Conservation (phyloP, 2,329 filamentous ascomycete species). For the Albifimbria verrucaria region DNA sequence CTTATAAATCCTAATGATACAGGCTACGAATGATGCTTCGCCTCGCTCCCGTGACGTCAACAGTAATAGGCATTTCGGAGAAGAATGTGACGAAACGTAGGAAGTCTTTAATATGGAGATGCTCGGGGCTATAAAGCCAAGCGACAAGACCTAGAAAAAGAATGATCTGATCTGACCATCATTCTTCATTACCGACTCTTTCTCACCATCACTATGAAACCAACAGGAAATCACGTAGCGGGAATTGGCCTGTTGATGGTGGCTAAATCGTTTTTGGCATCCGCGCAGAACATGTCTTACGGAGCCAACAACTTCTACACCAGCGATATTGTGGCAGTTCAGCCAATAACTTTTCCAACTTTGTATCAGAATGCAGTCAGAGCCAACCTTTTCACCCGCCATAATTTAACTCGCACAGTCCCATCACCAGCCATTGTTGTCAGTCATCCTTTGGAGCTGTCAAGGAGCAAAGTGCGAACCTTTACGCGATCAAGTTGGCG, state of each 20-base stretch:
- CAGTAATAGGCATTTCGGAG: no score
- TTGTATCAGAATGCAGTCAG: neutral
- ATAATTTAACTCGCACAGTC: conserved; percentile 4
- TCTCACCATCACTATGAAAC: neutral
- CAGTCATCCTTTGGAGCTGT: conserved; percentile 24
- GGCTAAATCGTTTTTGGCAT: neutral
- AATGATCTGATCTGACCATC: neutral
- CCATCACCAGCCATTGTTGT: conserved; percentile 20
- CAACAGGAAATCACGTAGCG: neutral
- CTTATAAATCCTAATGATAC: no score
- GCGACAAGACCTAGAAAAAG: no score
- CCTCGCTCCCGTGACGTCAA: no score
- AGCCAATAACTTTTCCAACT: neutral
- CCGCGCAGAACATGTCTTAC: neutral
- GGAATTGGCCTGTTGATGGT: neutral
- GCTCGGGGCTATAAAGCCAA: no score
- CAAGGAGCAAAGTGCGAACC: conserved; percentile 26
- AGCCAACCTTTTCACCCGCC: conserved; percentile 9
- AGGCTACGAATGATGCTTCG: no score
- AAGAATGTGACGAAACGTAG: no score
- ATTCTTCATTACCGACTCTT: neutral
- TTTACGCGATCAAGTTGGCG: conserved; percentile 23
- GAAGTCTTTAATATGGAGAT: no score
- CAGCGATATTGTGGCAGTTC: neutral
- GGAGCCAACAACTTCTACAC: conserved; percentile 1